A percentile compares a stretch with the other conserved stretches of the same genome.
Conservation (phyloP, 805 yeast genomes). For the Dipodascus geniculatus region DNA sequence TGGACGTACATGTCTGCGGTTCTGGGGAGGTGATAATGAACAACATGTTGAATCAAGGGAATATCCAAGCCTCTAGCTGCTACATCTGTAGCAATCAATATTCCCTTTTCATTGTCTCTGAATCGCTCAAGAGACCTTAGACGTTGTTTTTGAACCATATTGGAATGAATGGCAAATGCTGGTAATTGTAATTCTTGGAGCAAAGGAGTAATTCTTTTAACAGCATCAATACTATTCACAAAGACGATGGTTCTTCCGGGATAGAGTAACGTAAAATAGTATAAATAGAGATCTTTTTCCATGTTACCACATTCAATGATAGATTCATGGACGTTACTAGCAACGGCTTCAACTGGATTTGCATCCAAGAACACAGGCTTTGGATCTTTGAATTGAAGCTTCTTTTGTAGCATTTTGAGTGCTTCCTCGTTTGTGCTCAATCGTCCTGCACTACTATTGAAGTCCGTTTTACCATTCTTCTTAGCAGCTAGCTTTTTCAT, state of each 20-base stretch:
- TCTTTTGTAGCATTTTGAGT: slow-evolving; percentile 49
- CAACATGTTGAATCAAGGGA: slow-evolving; percentile 81
- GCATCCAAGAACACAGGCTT: slow-evolving; percentile 69
- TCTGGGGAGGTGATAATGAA: slow-evolving; percentile 91
- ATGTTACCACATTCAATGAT: slow-evolving; percentile 82
- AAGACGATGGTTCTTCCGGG: slow-evolving; percentile 87
- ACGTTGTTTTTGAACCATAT: slow-evolving; percentile 92
- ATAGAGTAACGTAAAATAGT: slow-evolving; percentile 75
- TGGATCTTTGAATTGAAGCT: slow-evolving; percentile 57
- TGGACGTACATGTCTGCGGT: slow-evolving; percentile 91
- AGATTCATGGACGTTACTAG: slow-evolving; percentile 68
- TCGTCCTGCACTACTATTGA: slow-evolving; percentile 14
- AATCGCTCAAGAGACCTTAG: slow-evolving; percentile 76
- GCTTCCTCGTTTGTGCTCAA: slow-evolving; percentile 39
- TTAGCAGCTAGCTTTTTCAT: slow-evolving; percentile 58
- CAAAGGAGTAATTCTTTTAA: slow-evolving; percentile 70
- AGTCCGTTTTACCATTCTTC: slow-evolving; percentile 18
- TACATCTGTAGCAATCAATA: slow-evolving; percentile 88
- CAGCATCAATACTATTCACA: slow-evolving; percentile 92
- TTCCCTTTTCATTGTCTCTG: slow-evolving; percentile 34
- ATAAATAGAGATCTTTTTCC: slow-evolving; percentile 82
- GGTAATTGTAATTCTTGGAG: slow-evolving; percentile 55
- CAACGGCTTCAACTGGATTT: slow-evolving; percentile 73
- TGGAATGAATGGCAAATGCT: slow-evolving; percentile 73
- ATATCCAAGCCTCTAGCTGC: slow-evolving; percentile 98